These are phyloP conservation scores for Mortierella sp. DNA, from an alignment of 371 early-diverging fungal genomes.

Conservation along the genomic window DNA sequence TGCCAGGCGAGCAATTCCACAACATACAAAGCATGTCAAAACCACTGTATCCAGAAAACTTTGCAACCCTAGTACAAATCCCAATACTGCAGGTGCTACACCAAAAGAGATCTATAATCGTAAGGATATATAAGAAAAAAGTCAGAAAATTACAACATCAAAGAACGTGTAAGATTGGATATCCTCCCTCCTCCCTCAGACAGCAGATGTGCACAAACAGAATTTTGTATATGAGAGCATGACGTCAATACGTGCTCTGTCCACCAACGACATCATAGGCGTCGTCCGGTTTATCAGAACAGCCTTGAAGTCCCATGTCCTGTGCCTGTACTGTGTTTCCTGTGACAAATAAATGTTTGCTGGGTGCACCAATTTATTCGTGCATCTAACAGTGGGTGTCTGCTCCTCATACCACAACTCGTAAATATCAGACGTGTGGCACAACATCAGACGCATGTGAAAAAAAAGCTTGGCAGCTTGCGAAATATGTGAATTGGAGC, in stretches of 20 bases:
- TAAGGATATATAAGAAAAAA: not conserved
- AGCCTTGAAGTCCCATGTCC: no score
- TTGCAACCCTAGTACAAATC: slow-evolving; percentile 90
- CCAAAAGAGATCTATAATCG: slow-evolving; percentile 81
- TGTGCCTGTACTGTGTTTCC: not conserved
- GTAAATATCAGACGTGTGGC: not conserved
- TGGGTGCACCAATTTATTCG: not conserved
- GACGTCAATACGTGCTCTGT: slow-evolving; percentile 16
- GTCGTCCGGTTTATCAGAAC: not conserved
- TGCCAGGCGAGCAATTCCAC: slow-evolving; percentile 91
- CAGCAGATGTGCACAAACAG: not conserved
- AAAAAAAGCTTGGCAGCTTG: no score
- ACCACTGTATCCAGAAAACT: slow-evolving; percentile 82
- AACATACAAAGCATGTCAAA: slow-evolving; percentile 88
- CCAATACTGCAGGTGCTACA: slow-evolving; percentile 88
- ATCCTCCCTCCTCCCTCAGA: not conserved
- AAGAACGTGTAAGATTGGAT: no score
- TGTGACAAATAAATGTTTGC: not conserved
- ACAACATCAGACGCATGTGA: no score
- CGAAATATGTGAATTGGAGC: not conserved
- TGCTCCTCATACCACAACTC: not conserved
- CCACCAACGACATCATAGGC: not conserved
- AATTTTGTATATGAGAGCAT: slow-evolving; percentile 17
- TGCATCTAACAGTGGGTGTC: not conserved
- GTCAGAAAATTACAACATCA: not conserved